Evolutionary conservation across 371 early-diverging fungal genomes (phyloP), one percentile per base, ranked within the genome.

Genomic region (Mortierella sp.): DNA sequence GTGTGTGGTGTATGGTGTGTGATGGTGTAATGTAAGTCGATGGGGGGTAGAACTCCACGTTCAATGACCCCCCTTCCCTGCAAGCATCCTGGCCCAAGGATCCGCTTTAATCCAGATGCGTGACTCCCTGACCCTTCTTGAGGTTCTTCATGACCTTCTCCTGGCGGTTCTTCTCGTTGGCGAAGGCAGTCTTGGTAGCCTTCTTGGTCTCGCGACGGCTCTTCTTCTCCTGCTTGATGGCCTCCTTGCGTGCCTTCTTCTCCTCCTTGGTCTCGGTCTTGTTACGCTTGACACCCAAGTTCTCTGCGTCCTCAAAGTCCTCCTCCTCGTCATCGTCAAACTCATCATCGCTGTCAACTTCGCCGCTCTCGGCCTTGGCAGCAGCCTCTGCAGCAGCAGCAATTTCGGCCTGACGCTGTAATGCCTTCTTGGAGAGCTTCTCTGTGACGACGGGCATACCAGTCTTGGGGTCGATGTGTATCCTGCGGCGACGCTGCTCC

Each of bases 231-330:
- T 92, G 94, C 85, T 98, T 98, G 78, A 96, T 88, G 38, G 93
- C 93, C 75, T 91, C 93, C 89, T 98, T 98, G 75, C 99, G 93
- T 75, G 91, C 91, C 85, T 94, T 95, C 93, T 97, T 97, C 75
- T 98, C 97, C 75, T 97, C 98, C 78, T 91, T 92, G 11, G 94
- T 91, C 91, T 98, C 99, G 14, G 80, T 80, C 82, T 95, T 95
- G 71, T 90, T 81, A 77, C 99, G 90, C 19, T 95, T 90, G 28
- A 38, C 88, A n/a, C 93, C 93, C 52, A 89, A 71, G 81, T 93
- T 92, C 38, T 90, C 90, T 47, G 76, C 28, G 34, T 92, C 92
- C 26, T 90, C 92, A 2, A 89, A 91, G 0, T 91, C 89, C 44
- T 91, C 91, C 44, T 91, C 91, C 1, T 88, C 89, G 1, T 68